phyloP scores from a whole-genome alignment of 1,284 basidiomycete species.

The Melampsora abietis-canadensis region DNA sequence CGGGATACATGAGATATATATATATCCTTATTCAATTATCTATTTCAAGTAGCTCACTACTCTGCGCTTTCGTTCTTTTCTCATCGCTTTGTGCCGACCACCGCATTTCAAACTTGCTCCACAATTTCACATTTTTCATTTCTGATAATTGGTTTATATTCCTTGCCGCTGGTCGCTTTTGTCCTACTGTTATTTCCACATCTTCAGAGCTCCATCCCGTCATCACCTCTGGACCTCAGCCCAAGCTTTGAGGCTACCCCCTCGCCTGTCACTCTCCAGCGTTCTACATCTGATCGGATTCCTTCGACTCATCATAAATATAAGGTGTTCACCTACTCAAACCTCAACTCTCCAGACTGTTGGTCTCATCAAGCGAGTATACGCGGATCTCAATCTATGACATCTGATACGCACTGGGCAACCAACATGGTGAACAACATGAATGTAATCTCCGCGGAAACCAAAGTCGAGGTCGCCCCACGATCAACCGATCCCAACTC shows the following conservation, averaged over 20 bases:
- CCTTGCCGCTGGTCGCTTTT: neutral
- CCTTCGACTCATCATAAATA: slow-evolving; percentile 14
- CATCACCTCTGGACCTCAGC: too few relatives aligned
- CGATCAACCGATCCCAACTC: slow-evolving; percentile 4
- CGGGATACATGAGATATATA: too few relatives aligned
- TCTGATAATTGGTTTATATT: neutral
- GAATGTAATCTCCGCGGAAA: neutral
- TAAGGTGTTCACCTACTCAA: slow-evolving; percentile 24
- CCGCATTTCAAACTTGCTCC: slow-evolving; percentile 1
- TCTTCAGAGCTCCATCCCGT: too few relatives aligned
- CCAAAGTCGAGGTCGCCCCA: neutral
- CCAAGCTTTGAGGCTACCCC: slow-evolving; percentile 5
- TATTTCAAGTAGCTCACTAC: too few relatives aligned
- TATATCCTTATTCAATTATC: too few relatives aligned
- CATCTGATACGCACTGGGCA: slow-evolving; percentile 24
- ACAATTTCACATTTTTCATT: slow-evolving; percentile 1
- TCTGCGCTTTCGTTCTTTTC: too few relatives aligned
- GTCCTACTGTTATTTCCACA: neutral
- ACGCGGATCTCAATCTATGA: slow-evolving; percentile 35
- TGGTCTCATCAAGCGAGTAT: slow-evolving; percentile 31
- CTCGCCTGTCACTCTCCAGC: slow-evolving; percentile 20
- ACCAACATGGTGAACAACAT: neutral
- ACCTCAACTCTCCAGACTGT: slow-evolving; percentile 10
- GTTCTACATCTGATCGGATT: slow-evolving; percentile 32
- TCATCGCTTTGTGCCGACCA: neutral